Conservation (phyloP, 441 rosid species). For the Macaranga tanarius region DNA sequence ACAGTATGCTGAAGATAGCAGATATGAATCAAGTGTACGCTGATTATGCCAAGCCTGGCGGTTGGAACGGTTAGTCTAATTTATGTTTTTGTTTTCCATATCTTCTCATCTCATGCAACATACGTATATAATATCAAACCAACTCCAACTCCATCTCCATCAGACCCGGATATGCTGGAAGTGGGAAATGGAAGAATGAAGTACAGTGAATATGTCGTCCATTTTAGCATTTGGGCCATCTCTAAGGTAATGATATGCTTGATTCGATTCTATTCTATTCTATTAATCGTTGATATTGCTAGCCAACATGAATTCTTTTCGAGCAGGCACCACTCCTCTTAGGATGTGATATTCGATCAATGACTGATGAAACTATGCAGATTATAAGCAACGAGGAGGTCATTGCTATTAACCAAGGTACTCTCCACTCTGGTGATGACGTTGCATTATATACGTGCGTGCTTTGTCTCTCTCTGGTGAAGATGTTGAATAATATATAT, state of each 20-base stretch:
- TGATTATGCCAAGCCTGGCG: slow-evolving; percentile 46
- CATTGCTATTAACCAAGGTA: slow-evolving; percentile 47
- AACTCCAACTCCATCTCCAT: background rate
- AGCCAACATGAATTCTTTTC: background rate
- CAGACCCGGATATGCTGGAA: slow-evolving; percentile 62
- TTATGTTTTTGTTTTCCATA: too few relatives aligned
- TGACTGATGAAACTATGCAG: slow-evolving; percentile 32
- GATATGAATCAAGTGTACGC: slow-evolving; percentile 46
- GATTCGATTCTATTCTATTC: background rate
- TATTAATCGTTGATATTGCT: too few relatives aligned
- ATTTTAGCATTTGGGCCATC: slow-evolving; percentile 53
- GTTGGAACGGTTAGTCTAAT: slow-evolving; percentile 46
- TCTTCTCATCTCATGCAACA: too few relatives aligned
- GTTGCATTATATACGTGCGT: too few relatives aligned
- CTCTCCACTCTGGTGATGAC: background rate
- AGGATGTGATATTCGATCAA: slow-evolving; percentile 41
- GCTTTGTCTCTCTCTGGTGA: too few relatives aligned
- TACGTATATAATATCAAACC: too few relatives aligned
- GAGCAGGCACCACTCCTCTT: slow-evolving; percentile 46
- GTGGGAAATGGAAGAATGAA: slow-evolving; percentile 55
- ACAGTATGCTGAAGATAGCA: slow-evolving; percentile 32
- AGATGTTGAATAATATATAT: background rate
- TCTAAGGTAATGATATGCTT: slow-evolving; percentile 33
- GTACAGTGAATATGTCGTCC: slow-evolving; percentile 38
- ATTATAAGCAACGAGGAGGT: slow-evolving; percentile 43